Base-by-base conservation (phyloP, 2,329 filamentous ascomycete species). In the Spiromastix sp. region DNA sequence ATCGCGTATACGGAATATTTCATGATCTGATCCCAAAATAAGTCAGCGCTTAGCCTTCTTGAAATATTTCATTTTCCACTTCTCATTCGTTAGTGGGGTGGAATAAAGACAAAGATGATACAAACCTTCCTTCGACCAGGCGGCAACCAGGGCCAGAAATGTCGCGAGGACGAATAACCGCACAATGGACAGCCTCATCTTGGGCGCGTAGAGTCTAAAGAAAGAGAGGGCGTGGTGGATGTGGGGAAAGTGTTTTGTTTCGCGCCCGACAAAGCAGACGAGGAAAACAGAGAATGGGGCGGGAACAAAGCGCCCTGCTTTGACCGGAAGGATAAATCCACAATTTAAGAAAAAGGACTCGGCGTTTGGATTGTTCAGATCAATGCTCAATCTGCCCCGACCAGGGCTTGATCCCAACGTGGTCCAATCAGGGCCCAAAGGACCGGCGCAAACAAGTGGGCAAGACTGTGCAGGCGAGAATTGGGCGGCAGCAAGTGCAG, bases 1-100 rank as follows among this genome's bases (percentile, higher is more conserved):
- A 64, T 95, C 86, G 54, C 81, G 81, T 43, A 98, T 72, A 50
- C 86, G 83, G 68, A 98, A 98, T 66, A 98, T 96, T 65, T 98
- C 91, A 56, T 93, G 85, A 64, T 98, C 91, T 93, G 52, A 21
- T 42, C 27, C 22, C 10, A 19, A 12, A 21, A 10, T 11, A 37
- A 36, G 28, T 32, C 26, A 18, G 33, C 41, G 25, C 21, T 40
- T 16, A 19, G 30, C 33, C 35, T 24, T 26, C 24, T 28, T 36
- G 17, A 18, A 11, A 37, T 27, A 33, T 28, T 28, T n/a, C n/a
- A n/a, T n/a, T n/a, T n/a, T n/a, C n/a, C n/a, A n/a, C n/a, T n/a
- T n/a, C n/a, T n/a, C n/a, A n/a, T n/a, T n/a, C n/a, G n/a, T n/a
- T n/a, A n/a, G n/a, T n/a, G n/a, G n/a, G n/a, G n/a, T n/a, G n/a